A percentile compares a stretch with the other conserved stretches of the same genome.
Evolutionary conservation across 768 basidiomycete genomes (phyloP).

Genomic region (Psilocybe subaeruginosa): DNA sequence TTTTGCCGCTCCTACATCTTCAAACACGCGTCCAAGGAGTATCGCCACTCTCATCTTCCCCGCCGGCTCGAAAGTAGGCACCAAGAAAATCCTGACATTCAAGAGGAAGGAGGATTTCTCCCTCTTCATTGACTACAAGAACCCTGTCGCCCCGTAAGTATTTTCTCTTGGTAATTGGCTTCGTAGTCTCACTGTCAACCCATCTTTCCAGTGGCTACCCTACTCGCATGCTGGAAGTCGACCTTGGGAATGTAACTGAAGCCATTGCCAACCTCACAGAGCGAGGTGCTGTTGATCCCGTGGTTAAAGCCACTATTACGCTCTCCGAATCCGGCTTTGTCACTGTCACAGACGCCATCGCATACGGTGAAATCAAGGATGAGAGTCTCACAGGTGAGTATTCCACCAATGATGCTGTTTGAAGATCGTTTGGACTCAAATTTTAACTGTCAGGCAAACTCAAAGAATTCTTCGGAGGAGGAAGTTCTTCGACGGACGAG

Average conservation of each 20-base stretch:
- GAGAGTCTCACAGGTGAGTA: constrained; percentile 71
- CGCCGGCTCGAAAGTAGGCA: constrained; percentile 71
- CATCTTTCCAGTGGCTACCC: constrained; percentile 61
- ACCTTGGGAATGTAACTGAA: constrained; percentile 72
- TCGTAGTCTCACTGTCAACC: background rate
- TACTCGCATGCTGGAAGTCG: constrained; percentile 71
- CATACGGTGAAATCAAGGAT: constrained; percentile 81
- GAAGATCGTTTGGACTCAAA: background rate
- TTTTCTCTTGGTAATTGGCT: background rate
- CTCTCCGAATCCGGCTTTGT: constrained; percentile 89
- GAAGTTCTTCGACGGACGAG: constrained; percentile 45
- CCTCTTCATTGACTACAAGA: constrained; percentile 79
- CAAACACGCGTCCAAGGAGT: constrained; percentile 57
- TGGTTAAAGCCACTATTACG: constrained; percentile 82
- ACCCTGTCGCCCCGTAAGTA: constrained; percentile 60
- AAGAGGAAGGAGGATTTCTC: constrained; percentile 85
- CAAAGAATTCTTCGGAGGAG: constrained; percentile 83
- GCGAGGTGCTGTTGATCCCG: constrained; percentile 76
- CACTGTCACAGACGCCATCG: constrained; percentile 76
- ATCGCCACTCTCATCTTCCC: constrained; percentile 83
- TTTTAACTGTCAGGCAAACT: constrained; percentile 63
- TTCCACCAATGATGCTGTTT: background rate
- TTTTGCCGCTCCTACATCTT: constrained; percentile 58
- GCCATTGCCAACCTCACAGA: constrained; percentile 86
- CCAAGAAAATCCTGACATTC: constrained; percentile 86